Base-by-base conservation (phyloP, 331 rosid species). In the Pyrus hybrid region DNA sequence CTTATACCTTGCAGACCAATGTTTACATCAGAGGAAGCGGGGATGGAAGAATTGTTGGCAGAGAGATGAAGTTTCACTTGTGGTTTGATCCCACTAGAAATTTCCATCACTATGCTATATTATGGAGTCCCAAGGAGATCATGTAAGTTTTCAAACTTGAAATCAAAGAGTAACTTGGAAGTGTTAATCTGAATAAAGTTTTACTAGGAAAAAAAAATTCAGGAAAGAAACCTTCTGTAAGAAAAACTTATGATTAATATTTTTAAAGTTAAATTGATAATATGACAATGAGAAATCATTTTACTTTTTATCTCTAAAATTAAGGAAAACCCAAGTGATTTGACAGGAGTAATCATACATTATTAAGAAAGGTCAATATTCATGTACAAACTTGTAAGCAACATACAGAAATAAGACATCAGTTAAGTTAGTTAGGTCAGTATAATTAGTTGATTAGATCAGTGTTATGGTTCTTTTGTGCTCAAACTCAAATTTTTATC, bases 31-130 rank as follows among this genome's bases (percentile, higher is more conserved):
- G 91, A 78, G 97, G 99, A 62, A 91, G 91, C 78, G 99, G 99
- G n/a, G 99, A 94, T 82, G 92, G 93, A 12, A 86, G 74, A 64
- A 86, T 94, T 37, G 63, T 94, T 67, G 99, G 99, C 68, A 88
- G 99, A 86, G 99, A 94, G 77, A 92, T 94, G 95, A 91, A 94
- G 82, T 92, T 94, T 75, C 93, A 90, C 79, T 85, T 94, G 30
- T 94, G 99, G 99, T 94, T 94, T 80, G 97, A 92, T 82, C 99
- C 99, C 26, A 94, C 96, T 53, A 4, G 83, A 76, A 83, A 76
- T 80, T 94, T 94, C 72, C 99, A 94, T 82, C 91, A 92, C 83
- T 94, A 94, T 85, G 99, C 97, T 63, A 86, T 94, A 13, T 67
- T 94, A 1, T 94, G 99, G 99, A 89, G 84, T 72, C 99, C 99